Evolutionary conservation across 2,329 filamentous ascomycete species (phyloP).

Genomic region (Hyphodiscus sp.): DNA sequence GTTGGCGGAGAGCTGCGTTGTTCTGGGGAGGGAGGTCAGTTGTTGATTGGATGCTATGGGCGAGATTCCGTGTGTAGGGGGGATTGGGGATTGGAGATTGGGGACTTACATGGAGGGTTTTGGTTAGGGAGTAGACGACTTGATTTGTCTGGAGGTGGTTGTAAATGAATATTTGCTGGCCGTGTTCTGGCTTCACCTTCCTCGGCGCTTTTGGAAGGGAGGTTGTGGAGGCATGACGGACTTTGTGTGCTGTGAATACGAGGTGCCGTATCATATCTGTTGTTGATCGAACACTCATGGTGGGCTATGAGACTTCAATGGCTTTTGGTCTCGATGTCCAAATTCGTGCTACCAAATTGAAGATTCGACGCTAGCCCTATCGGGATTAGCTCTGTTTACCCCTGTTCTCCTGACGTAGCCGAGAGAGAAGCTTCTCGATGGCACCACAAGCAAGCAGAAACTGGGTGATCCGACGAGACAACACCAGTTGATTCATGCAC

Average conservation of each 20-base stretch:
- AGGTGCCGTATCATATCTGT: conserved; percentile 9
- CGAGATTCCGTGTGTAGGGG: neutral
- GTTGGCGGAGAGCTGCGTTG: conserved; percentile 45
- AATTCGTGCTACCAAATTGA: neutral
- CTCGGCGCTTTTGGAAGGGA: neutral
- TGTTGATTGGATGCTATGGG: neutral
- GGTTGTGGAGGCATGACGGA: conserved; percentile 11
- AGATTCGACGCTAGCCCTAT: neutral
- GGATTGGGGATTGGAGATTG: neutral
- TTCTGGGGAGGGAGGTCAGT: conserved; percentile 27
- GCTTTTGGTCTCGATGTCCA: neutral
- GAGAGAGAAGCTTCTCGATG: neutral
- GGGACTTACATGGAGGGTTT: conserved; percentile 29
- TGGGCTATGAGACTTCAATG: conserved; percentile 4
- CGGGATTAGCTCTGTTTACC: neutral
- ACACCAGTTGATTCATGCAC: neutral
- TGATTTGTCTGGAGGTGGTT: conserved; percentile 34
- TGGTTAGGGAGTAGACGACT: conserved; percentile 35
- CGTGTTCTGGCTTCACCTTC: conserved; percentile 23
- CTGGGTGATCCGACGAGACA: neutral
- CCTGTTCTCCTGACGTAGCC: neutral
- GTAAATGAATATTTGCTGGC: conserved; percentile 33
- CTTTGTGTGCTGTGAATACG: conserved; percentile 3
- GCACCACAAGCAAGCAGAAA: neutral
- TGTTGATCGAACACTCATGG: conserved; percentile 15